A percentile compares a stretch with the other conserved stretches of the same genome.
Conservation (phyloP, 345 rosid genomes). For the Carallia pectinifolia region DNA sequence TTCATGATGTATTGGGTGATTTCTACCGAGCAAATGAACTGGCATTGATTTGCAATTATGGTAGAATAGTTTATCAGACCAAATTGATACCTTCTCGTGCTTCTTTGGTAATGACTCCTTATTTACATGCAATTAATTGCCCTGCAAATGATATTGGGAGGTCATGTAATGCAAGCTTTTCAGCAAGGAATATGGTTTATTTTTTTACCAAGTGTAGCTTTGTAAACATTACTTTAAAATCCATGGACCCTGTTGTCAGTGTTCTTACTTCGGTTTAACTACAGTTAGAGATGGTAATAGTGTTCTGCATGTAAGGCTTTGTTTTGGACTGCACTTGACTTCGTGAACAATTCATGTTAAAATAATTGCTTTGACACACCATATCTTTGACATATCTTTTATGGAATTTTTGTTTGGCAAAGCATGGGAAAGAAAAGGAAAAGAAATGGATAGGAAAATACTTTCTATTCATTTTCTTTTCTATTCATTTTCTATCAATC, state of each 20-base stretch:
- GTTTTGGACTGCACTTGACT: background rate
- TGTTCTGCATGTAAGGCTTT: background rate
- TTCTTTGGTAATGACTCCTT: background rate
- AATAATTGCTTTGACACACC: background rate
- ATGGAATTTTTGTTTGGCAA: too few relatives aligned
- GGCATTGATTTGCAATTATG: too few relatives aligned
- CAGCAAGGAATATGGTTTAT: too few relatives aligned
- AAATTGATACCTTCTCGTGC: background rate
- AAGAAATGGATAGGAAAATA: too few relatives aligned
- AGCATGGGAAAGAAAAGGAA: too few relatives aligned
- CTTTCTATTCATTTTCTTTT: too few relatives aligned
- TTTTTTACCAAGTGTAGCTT: background rate
- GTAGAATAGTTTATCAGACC: too few relatives aligned
- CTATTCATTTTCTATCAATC: too few relatives aligned
- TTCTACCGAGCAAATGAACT: too few relatives aligned
- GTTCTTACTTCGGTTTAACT: background rate
- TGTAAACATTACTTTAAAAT: background rate
- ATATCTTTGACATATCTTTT: background rate
- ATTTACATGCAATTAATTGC: background rate
- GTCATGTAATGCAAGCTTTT: too few relatives aligned
- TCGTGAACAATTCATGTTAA: constrained; percentile 8
- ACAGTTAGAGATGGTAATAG: background rate
- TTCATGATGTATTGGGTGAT: too few relatives aligned
- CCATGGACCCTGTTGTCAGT: background rate
- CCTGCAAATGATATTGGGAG: too few relatives aligned